phyloP scores from a whole-genome alignment of 2,329 filamentous ascomycete species.

The Clonostachys rhizophaga region DNA sequence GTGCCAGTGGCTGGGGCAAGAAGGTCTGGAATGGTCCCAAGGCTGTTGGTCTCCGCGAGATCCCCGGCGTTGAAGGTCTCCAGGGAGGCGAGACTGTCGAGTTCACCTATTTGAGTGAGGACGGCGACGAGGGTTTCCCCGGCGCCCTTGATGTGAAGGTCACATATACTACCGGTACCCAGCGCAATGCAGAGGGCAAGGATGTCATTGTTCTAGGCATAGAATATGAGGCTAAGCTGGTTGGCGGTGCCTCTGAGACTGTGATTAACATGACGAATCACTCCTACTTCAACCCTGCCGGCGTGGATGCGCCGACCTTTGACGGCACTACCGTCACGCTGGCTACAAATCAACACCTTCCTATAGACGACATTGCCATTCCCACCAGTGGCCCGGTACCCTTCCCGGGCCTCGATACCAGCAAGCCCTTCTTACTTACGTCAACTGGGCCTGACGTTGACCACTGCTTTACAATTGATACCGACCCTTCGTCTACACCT shows the following conservation, averaged over 20 bases:
- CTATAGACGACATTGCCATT: slow-evolving; percentile 68
- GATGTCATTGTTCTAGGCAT: slow-evolving; percentile 71
- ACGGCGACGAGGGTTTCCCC: slow-evolving; percentile 88
- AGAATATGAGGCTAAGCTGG: slow-evolving; percentile 84
- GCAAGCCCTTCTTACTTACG: slow-evolving; percentile 69
- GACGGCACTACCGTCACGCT: slow-evolving; percentile 64
- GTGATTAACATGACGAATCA: slow-evolving; percentile 94
- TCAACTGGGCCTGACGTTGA: slow-evolving; percentile 72
- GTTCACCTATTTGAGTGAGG: slow-evolving; percentile 63
- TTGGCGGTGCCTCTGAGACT: slow-evolving; percentile 80
- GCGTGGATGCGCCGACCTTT: slow-evolving; percentile 35
- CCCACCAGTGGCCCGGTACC: slow-evolving; percentile 63
- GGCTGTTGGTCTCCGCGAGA: slow-evolving; percentile 43
- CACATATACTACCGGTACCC: slow-evolving; percentile 72
- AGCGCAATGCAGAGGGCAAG: slow-evolving; percentile 48
- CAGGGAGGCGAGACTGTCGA: slow-evolving; percentile 61
- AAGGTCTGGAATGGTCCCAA: slow-evolving; percentile 69
- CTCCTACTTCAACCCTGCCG: slow-evolving; percentile 69
- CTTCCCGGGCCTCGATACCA: slow-evolving; percentile 61
- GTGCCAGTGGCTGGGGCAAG: slow-evolving; percentile 75
- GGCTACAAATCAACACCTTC: slow-evolving; percentile 60
- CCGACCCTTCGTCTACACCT: slow-evolving; percentile 52
- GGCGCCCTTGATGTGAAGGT: slow-evolving; percentile 76
- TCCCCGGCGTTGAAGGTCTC: slow-evolving; percentile 44
- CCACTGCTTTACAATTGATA: slow-evolving; percentile 81